Base-by-base conservation (phyloP, 176 grass and related monocot species). In the Oryza glumipatula region DNA sequence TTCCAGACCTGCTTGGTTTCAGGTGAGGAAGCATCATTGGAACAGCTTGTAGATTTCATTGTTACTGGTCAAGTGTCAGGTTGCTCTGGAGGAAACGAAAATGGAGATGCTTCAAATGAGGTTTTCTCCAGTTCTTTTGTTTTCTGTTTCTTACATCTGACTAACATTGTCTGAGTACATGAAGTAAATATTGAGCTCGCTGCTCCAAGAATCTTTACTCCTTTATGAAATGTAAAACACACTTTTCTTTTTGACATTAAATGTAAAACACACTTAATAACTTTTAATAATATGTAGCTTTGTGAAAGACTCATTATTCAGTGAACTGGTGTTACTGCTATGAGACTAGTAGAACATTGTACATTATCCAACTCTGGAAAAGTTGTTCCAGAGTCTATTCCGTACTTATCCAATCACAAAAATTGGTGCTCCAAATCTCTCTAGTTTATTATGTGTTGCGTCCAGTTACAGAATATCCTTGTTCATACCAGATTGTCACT, bases 31-130 rank as follows among this genome's bases (percentile, higher is more conserved):
- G 82, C 93, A 49, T 60, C 82, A 43, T 68, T 98, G 52, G 85
- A 80, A 60, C 74, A 95, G 80, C 87, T 98, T 11, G 88, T 90
- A 45, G 91, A 98, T 23, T 90, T 41, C 76, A 98, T 98, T 86
- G 75, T 98, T 38, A 90, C 61, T 84, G 60, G 79, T 83, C 88
- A 90, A 69, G 76, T 43, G 82, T 74, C 47, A 88, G 87, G 66
- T 38, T 76, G 68, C 21, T 64, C 70, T 43, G 84, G 78, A 82
- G 79, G 36, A 63, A 82, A 54, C 38, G 77, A 88, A 79, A 88
- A 76, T 75, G 76, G 41, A 22, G 49, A 80, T 84, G 76, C 80
- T 79, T 87, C 85, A 76, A 65, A 79, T 68, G 89, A 90, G 89
- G 89, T 85, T 46, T 86, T 54, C 49, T 67, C 11, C 9, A 2